Evolutionary conservation across 2,329 filamentous ascomycete species (phyloP), one percentile per base, ranked within the genome.

Genomic region (Colletotrichum salicis): DNA sequence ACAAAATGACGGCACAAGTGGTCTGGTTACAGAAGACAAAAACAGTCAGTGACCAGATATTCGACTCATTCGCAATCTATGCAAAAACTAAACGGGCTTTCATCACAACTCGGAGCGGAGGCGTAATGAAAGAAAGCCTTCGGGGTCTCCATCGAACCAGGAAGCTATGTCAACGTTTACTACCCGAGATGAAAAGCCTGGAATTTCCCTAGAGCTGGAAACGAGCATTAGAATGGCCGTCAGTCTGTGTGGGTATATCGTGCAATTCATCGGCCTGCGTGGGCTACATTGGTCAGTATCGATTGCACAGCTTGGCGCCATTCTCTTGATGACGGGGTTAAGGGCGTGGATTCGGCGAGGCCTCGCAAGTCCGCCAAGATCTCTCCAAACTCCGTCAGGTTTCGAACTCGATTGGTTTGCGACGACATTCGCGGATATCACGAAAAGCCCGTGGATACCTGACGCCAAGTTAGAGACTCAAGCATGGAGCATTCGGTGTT

Each of bases 361-460:
- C 6, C 24, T 61, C 0, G 57, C 31, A 2, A 33, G 1, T 1
- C 33, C 45, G 0, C 64, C 57, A 0, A 0, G 3, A 6, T 35
- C 13, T 4, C 3, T 5, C 0, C 13, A 4, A 2, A 8, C 24
- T 67, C 15, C 4, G 1, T 1, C 45, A 3, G 48, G 64, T 3
- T 67, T 51, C 4, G 64, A 67, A n/a, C 24, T 67, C 3, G 64
- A 67, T 4, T 62, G 64, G 64, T 45, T 67, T 1, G 57, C 48
- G 8, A 62, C 19, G 6, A 54, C 64, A 0, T 27, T 54, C 0
- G 45, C 12, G 7, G 37, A 41, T 7, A 8, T 41, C 1, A 13
- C 2, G 37, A 19, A 41, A 3, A 41, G 37, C 15, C 37, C 2
- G 5, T 41, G 13, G 13, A 41, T 41, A 7, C 13, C 35, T 37